Base-by-base conservation (phyloP, 768 basidiomycete genomes). In the Kwoniella heveanensis region DNA sequence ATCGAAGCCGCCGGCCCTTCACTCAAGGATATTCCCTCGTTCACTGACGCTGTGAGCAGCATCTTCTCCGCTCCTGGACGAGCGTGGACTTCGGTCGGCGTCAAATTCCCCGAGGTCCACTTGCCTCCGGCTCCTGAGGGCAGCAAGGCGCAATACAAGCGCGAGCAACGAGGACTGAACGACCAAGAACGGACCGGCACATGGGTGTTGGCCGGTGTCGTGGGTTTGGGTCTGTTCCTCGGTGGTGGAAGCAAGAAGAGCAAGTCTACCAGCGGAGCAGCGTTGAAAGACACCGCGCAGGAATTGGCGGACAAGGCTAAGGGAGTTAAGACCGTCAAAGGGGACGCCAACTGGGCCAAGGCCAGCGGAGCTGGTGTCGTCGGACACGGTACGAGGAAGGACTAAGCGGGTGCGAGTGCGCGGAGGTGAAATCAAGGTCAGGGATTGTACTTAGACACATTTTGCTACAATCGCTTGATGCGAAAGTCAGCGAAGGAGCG, bases 181-280 rank as follows among this genome's bases (percentile, higher is more conserved):
- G 63, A 65, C 10, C 83, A 85, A 44, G 85, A 88, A 72, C 74
- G 65, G 62, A 81, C 52, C 44, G 87, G 87, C 1, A 65, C 84
- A n/a, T 86, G 81, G 77, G 69, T 82, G 15, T 71, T 88, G 21
- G 76, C 83, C 17, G 84, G 85, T 39, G 76, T 86, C 21, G 54
- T 87, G 10, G 83, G 76, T 9, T 82, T 83, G 3, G 85, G 85
- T 0, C 84, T 84, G 80, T 54, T 84, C 7, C 72, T 83, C 5
- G 85, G 83, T 37, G 85, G 83, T 37, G 72, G 71, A 24, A 50
- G 62, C 50, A 55, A 56, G 22, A 52, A 71, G 56, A 64, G 69
- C 25, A 66, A 67, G 55, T 46, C 68, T 37, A 47, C 55, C n/a
- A 50, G 50, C n/a, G 32, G 57, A 50, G 57, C 25, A 17, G 55